Percentiles rank a stretch among this genome's conserved stretches.
Conservation (phyloP, 2,329 filamentous ascomycete species). For the Tolypocladium paradoxum region DNA sequence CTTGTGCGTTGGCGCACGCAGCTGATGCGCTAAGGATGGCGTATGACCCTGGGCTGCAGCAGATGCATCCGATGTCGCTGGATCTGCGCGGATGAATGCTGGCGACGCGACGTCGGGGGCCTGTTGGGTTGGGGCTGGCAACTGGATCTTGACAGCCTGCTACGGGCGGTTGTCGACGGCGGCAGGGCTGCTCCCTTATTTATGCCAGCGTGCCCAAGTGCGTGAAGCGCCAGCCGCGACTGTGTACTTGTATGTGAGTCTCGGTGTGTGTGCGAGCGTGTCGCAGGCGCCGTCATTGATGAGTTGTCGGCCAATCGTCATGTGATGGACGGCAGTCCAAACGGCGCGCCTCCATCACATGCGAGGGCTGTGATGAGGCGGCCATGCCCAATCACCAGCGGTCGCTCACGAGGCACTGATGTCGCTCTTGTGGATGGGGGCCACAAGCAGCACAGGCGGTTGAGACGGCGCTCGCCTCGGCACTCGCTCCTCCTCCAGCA, state of each 20-base stretch:
- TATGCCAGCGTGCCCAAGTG: not conserved
- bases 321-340: not conserved
- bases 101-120: not conserved
- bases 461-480: not conserved
- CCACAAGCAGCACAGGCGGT: not conserved
- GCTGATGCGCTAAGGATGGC: not conserved
- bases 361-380: not conserved
- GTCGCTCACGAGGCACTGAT: not conserved
- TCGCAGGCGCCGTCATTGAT: not conserved
- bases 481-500: not conserved
- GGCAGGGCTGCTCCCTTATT: not conserved
- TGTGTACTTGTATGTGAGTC: not conserved
- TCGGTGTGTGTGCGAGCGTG: not conserved
- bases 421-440: not conserved
- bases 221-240: not conserved
- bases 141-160: not conserved
- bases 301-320: not conserved
- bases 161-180: not conserved
- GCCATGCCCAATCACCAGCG: not conserved
- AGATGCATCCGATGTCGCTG: not conserved
- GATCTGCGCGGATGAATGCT: not conserved
- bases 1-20: not conserved
- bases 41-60: not conserved
- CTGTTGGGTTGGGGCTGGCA: not conserved
- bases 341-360: not conserved